phyloP scores from a whole-genome alignment of 805 yeast genomes.

The Lipomyces mesembrius region DNA sequence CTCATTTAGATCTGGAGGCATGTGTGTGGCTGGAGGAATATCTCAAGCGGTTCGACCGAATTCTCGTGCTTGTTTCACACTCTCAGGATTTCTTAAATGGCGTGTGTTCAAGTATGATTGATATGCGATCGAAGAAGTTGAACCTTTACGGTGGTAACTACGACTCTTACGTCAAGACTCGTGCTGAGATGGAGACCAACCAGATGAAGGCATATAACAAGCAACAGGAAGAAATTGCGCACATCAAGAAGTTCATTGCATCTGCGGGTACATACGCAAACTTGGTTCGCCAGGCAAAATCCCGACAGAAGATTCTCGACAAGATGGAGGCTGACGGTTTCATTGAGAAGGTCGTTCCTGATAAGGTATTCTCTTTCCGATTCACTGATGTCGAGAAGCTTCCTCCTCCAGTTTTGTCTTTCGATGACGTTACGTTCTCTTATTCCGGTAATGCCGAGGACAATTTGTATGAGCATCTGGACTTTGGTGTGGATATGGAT shows the following conservation, averaged over 20 bases:
- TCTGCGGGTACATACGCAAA: constrained; percentile 99
- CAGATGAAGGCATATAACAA: constrained; percentile 97
- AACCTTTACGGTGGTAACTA: constrained; percentile 94
- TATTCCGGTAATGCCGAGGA: constrained; percentile 76
- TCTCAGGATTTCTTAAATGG: constrained; percentile 99
- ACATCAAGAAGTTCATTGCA: constrained; percentile 98
- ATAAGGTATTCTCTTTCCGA: constrained; percentile 89
- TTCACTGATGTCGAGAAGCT: constrained; percentile 95
- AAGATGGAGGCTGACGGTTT: constrained; percentile 99
- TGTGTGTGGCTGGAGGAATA: constrained; percentile 99
- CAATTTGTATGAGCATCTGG: constrained; percentile 85
- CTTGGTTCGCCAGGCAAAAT: constrained; percentile 97
- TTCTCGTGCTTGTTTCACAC: constrained; percentile 92
- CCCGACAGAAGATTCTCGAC: constrained; percentile 98
- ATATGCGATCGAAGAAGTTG: constrained; percentile 83
- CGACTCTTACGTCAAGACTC: constrained; percentile 94
- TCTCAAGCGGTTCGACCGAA: constrained; percentile 90
- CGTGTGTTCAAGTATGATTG: constrained; percentile 97
- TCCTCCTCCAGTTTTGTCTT: constrained; percentile 98
- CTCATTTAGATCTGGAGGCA: constrained; percentile 98
- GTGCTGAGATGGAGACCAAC: constrained; percentile 90
- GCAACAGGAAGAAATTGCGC: constrained; percentile 98
- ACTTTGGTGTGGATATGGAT: constrained; percentile 99
- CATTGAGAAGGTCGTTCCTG: constrained; percentile 88
- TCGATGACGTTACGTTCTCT: constrained; percentile 91